Conservation (phyloP, 305 asterid species). For the Fraxinus floribunda region DNA sequence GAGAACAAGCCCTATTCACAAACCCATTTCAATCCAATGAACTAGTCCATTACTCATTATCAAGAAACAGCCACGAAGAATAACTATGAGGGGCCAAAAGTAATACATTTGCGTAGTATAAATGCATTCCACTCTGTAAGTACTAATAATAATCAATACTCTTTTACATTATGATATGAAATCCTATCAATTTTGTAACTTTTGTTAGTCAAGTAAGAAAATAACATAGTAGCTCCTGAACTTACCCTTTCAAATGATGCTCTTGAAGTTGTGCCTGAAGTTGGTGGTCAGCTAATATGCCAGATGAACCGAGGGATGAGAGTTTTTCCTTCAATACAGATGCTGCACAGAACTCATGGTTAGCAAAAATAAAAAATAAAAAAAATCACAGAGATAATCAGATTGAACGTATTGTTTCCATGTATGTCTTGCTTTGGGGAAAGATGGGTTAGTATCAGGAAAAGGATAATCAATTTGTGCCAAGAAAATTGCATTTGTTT, state of each 20-base stretch:
- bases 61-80: not conserved
- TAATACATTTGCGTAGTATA: not conserved
- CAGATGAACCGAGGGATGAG: slow-evolving; percentile 95
- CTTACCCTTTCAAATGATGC: slow-evolving; percentile 95
- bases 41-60: not conserved
- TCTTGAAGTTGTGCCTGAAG: slow-evolving; percentile 98
- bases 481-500: not conserved
- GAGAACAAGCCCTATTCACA: not conserved
- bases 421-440: not conserved
- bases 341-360: slow-evolving; percentile 55
- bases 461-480: not conserved
- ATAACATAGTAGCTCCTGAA: slow-evolving; percentile 19
- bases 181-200: not conserved
- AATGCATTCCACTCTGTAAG: not conserved
- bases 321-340: slow-evolving; percentile 97
- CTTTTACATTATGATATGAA: not conserved
- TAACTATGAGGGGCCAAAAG: not conserved
- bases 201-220: not conserved
- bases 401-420: not conserved
- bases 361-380: slow-evolving; percentile 9
- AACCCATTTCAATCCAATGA: slow-evolving; percentile 1
- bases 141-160: not conserved
- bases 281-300: slow-evolving; percentile 98
- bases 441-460: not conserved
- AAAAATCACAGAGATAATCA: not conserved